These are phyloP conservation scores for Plantago lanceolata DNA, from an alignment of 305 asterid species.

Conservation along the genomic window DNA sequence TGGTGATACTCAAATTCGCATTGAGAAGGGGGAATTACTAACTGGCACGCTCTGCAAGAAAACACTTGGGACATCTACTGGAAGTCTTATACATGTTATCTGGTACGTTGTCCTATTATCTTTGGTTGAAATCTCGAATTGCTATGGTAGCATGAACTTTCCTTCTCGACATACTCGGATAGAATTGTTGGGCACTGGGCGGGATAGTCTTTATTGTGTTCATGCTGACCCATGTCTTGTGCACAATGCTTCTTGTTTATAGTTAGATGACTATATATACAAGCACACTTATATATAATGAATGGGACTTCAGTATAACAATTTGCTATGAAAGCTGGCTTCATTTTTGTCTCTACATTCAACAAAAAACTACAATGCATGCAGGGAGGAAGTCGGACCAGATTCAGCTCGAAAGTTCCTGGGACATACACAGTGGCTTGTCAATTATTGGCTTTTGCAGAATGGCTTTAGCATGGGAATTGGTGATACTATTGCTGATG, in stretches of 20 bases:
- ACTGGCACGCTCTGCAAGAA: constrained; percentile 96
- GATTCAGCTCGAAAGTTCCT: constrained; percentile 98
- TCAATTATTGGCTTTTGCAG: constrained; percentile 97
- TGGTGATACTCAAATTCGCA: constrained; percentile 93
- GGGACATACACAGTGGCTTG: constrained; percentile 99
- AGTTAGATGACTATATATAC: too few relatives aligned
- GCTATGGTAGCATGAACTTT: too few relatives aligned
- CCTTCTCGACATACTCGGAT: too few relatives aligned
- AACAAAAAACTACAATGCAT: constrained; percentile 14
- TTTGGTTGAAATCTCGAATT: too few relatives aligned
- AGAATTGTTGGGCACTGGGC: too few relatives aligned
- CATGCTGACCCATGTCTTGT: too few relatives aligned
- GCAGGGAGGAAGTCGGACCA: constrained; percentile 99
- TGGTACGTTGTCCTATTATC: constrained; percentile 42
- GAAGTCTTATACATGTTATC: constrained; percentile 95
- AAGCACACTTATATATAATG: too few relatives aligned
- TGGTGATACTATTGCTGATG: constrained; percentile 99
- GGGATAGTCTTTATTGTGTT: too few relatives aligned
- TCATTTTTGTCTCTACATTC: constrained; percentile 7
- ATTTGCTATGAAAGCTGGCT: constrained; percentile 3
- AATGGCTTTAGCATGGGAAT: constrained; percentile 94
- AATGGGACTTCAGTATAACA: not conserved
- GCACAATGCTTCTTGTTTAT: too few relatives aligned
- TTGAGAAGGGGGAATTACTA: constrained; percentile 92
- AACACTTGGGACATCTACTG: constrained; percentile 93